Evolutionary conservation across 2,329 filamentous ascomycete genomes (phyloP), one percentile per base, ranked within the genome.

Genomic region (Hysterium pulicare): DNA sequence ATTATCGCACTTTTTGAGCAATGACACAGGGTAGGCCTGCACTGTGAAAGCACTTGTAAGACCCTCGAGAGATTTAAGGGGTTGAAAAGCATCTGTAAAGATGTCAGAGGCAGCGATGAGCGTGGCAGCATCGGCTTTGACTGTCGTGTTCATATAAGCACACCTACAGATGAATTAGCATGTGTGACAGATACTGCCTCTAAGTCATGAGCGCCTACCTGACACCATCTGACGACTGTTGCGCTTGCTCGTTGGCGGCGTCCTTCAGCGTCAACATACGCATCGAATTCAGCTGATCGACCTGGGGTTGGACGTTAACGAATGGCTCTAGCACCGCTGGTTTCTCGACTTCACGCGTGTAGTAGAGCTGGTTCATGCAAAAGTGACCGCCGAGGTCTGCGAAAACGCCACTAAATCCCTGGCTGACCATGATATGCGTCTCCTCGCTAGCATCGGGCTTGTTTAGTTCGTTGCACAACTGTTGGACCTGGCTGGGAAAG

Each of bases 111-210:
- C 24, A 28, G 24, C 24, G 24, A 28, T 28, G 24, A 28, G 7
- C 7, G 24, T 28, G 24, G 24, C 24, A 13, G 24, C 20, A 30
- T 39, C 37, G 10, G 37, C 37, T 30, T 39, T 39, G 7, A 39
- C 37, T 5, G 37, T 39, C 17, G 37, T 39, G 23, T 10, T 39
- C 21, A 39, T 28, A n/a, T 39, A 26, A 9, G 23, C 37, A 11
- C 21, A 19, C 20, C 36, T 33, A 28, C 33, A 42, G 9, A 28
- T 13, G 8, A 7, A 8, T 28, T 28, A 28, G 24, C 13, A 8
- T 28, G 24, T 7, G 13, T 13, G 13, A 28, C 13, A 28, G 7
- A 13, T 13, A 28, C 7, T 28, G 24, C 8, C 13, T 13, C 8
- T 28, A 8, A 28, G 7, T 28, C 24, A 28, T 28, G 24, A 28